phyloP scores from a whole-genome alignment of 225 moss, liverwort and hornwort genomes.

The Pleurozium schreberi region DNA sequence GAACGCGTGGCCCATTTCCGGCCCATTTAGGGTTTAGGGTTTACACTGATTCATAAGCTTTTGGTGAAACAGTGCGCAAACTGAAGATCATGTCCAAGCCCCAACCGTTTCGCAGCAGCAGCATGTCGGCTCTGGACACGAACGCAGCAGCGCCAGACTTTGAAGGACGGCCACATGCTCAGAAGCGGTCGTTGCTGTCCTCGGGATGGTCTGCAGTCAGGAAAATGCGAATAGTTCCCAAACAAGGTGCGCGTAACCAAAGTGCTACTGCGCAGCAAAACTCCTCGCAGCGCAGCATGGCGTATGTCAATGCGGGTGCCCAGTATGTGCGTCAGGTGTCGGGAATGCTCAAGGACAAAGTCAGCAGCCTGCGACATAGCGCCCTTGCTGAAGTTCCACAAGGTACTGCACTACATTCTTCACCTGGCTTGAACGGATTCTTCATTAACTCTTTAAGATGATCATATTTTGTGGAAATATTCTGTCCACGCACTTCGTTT shows the following conservation, averaged over 20 bases:
- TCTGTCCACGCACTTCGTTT: too few relatives aligned
- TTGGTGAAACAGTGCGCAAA: slow-evolving; percentile 57
- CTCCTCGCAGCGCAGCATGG: slow-evolving; percentile 65
- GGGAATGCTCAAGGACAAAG: slow-evolving; percentile 94
- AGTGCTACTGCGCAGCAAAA: slow-evolving; percentile 36
- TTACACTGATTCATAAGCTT: neutral
- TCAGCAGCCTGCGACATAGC: slow-evolving; percentile 71
- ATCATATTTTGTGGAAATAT: neutral
- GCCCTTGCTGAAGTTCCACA: slow-evolving; percentile 58
- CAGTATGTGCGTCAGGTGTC: slow-evolving; percentile 93
- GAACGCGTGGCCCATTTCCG: neutral
- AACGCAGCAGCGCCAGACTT: slow-evolving; percentile 3
- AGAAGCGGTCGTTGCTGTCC: slow-evolving; percentile 50
- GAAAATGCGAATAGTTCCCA: slow-evolving; percentile 57
- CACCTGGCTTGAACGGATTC: neutral
- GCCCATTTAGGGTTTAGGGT: neutral
- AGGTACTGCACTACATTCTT: slow-evolving; percentile 20
- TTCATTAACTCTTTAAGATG: too few relatives aligned
- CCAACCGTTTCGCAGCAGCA: slow-evolving; percentile 50
- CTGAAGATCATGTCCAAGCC: slow-evolving; percentile 71
- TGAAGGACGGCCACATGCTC: slow-evolving; percentile 14
- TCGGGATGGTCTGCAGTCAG: slow-evolving; percentile 88
- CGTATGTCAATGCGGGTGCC: slow-evolving; percentile 94
- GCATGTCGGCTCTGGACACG: slow-evolving; percentile 27
- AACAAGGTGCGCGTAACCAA: slow-evolving; percentile 22